Evolutionary conservation across 1,139 yeast species (phyloP), one percentile per base, ranked within the genome.

Genomic region (Tardiomyces depauwii): DNA sequence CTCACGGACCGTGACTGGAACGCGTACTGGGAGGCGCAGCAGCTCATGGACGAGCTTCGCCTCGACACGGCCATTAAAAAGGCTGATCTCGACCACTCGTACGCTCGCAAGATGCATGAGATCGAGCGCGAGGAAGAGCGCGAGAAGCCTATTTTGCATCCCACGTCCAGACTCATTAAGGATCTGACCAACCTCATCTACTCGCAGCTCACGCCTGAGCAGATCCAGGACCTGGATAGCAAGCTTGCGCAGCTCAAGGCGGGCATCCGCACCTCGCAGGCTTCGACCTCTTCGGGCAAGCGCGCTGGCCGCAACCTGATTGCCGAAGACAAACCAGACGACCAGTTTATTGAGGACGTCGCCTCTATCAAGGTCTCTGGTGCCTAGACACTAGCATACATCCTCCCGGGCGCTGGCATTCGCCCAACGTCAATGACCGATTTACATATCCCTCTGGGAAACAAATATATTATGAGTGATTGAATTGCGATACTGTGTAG

Each of bases 111-210:
- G 42, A 32, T 45, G 25, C 46, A 47, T 39, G 44, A 45, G 40
- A 41, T 47, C 30, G 48, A 47, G 28, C 11, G 16, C 42, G 48
- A 47, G 41, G 50, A 47, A 41, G 41, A 43, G 27, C 41, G 41
- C 32, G 44, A 45, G 48, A 44, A 45, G 48, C 50, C 50, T 7
- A 28, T 47, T 27, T 47, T 48, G 50, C 40, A 43, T 16, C 50
- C 50, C 43, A 43, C 45, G 43, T 47, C 50, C 21, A 41, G 39
- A 39, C 45, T 47, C 12, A 47, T 47, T 23, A 39, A 48, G 2
- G 50, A 47, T 19, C 42, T 47, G 18, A 47, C 44, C 40, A 39
- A 28, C 18, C 45, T 47, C 16, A 47, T 47, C 13, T 47, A 47
- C 43, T 39, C 40, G 21, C 44, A 44, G 4, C 42, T 47, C 13